Evolutionary conservation across 129 eudicot species (phyloP).

Genomic region (Logfia minima): DNA sequence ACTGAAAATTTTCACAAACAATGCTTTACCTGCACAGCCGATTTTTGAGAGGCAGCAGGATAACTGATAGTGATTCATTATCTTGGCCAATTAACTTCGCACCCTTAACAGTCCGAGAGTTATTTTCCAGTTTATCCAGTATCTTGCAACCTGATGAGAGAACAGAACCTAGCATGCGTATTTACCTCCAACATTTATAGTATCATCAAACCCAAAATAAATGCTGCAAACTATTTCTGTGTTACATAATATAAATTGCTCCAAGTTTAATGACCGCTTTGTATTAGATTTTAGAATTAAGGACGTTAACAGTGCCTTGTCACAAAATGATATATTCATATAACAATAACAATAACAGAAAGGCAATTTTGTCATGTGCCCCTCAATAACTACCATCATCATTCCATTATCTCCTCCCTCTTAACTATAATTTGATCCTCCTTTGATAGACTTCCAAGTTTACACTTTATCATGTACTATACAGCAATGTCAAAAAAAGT

Average conservation of each 20-base stretch:
- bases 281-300: neutral
- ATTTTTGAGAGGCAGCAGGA: conserved; percentile 68
- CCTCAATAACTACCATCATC: too few relatives aligned
- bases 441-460: too few relatives aligned
- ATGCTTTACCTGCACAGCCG: conserved; percentile 57
- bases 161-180: conserved; percentile 24
- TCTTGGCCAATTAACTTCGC: conserved; percentile 88
- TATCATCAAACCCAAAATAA: neutral
- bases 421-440: too few relatives aligned
- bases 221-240: neutral
- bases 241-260: neutral
- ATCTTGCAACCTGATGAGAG: conserved; percentile 70
- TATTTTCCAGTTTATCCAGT: conserved; percentile 72
- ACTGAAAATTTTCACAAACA: neutral
- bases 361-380: neutral
- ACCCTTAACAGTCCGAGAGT: conserved; percentile 85
- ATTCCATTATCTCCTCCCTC: too few relatives aligned
- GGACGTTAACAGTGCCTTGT: conserved; percentile 2
- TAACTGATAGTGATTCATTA: conserved; percentile 75
- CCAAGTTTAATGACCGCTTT: neutral
- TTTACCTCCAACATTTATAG: conserved; percentile 2
- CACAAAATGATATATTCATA: neutral
- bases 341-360: neutral
- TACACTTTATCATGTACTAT: too few relatives aligned
- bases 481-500: neutral